phyloP scores from a whole-genome alignment of 257 asterid genomes.

The Vinca minor region DNA sequence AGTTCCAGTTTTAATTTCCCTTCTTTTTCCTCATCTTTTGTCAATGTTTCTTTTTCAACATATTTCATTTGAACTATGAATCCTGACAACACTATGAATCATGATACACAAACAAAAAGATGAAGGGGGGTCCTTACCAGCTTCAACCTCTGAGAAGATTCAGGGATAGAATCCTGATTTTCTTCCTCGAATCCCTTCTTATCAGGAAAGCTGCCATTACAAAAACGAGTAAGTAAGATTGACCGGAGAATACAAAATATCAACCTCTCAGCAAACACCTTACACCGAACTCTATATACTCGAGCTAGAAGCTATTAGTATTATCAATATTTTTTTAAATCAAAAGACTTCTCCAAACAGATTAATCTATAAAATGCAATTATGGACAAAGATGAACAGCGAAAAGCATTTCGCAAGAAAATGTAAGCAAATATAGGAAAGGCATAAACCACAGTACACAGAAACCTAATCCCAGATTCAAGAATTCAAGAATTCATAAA shows the following conservation, averaged over 20 bases:
- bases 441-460: slow-evolving; percentile 10
- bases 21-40: neutral
- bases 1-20: too few species aligned
- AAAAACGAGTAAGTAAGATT: slow-evolving; percentile 9
- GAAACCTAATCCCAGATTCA: slow-evolving; percentile 22
- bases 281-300: too few species aligned
- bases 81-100: neutral
- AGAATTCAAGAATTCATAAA: slow-evolving; percentile 20
- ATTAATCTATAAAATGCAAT: neutral
- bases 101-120: slow-evolving; percentile 12
- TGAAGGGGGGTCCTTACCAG: slow-evolving; percentile 40
- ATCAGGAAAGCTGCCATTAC: slow-evolving; percentile 56
- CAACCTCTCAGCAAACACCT: neutral
- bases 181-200: slow-evolving; percentile 38
- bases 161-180: slow-evolving; percentile 27
- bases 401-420: neutral
- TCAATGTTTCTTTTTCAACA: neutral
- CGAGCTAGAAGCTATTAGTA: neutral
- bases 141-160: slow-evolving; percentile 34
- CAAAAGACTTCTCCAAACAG: neutral
- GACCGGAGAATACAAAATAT: neutral
- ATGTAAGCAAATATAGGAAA: slow-evolving; percentile 2
- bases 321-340: too few species aligned
- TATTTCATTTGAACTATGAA: neutral
- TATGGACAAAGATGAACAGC: too few species aligned